A percentile compares a stretch with the other conserved stretches of the same genome.
Evolutionary conservation across 129 eudicot genomes (phyloP).

Genomic region (Helianthus annuus): DNA sequence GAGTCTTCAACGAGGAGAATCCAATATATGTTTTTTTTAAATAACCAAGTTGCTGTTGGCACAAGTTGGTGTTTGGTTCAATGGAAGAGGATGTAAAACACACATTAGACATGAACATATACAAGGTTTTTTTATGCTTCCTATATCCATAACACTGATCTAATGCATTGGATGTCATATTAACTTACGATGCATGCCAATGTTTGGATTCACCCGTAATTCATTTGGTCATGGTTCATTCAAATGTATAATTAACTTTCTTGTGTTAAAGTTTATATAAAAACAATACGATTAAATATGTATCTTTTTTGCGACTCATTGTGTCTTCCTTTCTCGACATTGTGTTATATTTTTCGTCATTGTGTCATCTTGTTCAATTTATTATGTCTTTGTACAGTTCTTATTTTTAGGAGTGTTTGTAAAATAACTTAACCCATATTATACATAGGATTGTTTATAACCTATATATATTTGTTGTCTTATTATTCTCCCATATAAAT

Average conservation of each 20-base stretch:
- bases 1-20: background rate
- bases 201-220: background rate
- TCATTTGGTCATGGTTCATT: background rate
- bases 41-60: conserved; percentile 20
- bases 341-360: no score
- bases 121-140: conserved; percentile 26
- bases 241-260: background rate
- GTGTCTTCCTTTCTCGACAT: no score
- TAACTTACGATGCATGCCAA: conserved; percentile 15
- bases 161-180: conserved; percentile 18
- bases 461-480: no score
- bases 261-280: no score
- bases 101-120: conserved; percentile 26
- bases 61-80: conserved; percentile 13
- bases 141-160: conserved; percentile 9
- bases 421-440: no score
- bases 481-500: no score
- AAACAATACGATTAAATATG: background rate
- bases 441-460: no score
- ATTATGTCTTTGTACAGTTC: no score
- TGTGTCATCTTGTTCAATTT: no score
- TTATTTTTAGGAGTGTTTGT: no score
- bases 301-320: no score
- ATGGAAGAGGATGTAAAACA: conserved; percentile 25
- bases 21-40: background rate